Evolutionary conservation across 1,284 basidiomycete genomes (phyloP), one percentile per base, ranked within the genome.

Genomic region (Tilletia indica): DNA sequence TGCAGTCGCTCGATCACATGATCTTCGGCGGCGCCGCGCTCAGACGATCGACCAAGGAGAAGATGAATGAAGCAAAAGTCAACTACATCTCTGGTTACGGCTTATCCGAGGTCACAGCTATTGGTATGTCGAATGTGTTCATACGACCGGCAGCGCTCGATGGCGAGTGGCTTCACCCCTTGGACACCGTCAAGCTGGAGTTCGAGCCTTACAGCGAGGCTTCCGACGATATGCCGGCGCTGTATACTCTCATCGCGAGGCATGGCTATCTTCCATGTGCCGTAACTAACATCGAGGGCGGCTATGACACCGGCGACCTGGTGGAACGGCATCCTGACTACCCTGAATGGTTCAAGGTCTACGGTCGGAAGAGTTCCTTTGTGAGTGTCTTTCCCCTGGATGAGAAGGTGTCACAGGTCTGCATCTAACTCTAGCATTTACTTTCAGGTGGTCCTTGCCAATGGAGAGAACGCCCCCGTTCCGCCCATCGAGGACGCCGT

Each of bases 331-430:
- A 64, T 38, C 36, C 61, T 16, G 61, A 64, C 25, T 21, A 64
- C 38, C 61, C 61, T 9, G 61, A 64, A 42, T 64, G 61, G 61
- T 38, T 64, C 61, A 38, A 39, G 61, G 42, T 64, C 61, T 64
- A 19, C 16, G 61, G 61, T 4, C 25, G 61, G 12, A 64, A 64
- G 61, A 64, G 61, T n/a, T 38, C 31, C 61, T 36, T 64, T 16
- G 49, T 54, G 49, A 54, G 49, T 25, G n/a, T 45, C 12, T 45
- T 45, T 12, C 42, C 42, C 42, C 42, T n/a, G n/a, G n/a, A n/a
- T n/a, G n/a, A n/a, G n/a, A n/a, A n/a, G n/a, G n/a, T n/a, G n/a
- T 45, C 42, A 5, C n/a, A n/a, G n/a, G n/a, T n/a, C n/a, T n/a
- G n/a, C n/a, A n/a, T n/a, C 42, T 45, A 5, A 45, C 42, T 19